Evolutionary conservation across 2,329 filamentous ascomycete species (phyloP).

Genomic region (Sclerotiophoma versabilis): DNA sequence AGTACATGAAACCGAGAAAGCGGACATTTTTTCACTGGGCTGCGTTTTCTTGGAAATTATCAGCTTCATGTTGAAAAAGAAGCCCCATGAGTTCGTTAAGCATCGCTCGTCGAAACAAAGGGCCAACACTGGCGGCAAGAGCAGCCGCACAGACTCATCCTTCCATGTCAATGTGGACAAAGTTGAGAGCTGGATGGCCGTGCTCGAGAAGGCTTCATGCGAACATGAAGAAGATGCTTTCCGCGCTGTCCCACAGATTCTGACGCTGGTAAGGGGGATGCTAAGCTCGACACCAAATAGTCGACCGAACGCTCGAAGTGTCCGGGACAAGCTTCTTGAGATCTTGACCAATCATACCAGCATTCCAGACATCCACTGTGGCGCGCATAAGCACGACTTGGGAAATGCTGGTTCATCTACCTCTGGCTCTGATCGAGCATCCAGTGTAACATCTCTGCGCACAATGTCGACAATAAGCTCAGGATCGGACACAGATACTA

Average conservation of each 20-base stretch:
- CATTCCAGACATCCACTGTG: slow-evolving; percentile 47
- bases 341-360: slow-evolving; percentile 41
- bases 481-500: slow-evolving; percentile 40
- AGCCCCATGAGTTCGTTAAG: slow-evolving; percentile 68
- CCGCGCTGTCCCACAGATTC: slow-evolving; percentile 50
- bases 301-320: slow-evolving; percentile 52
- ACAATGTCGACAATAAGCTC: slow-evolving; percentile 42
- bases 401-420: slow-evolving; percentile 31
- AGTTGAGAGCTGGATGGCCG: slow-evolving; percentile 72
- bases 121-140: slow-evolving; percentile 50
- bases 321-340: slow-evolving; percentile 49
- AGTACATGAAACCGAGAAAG: slow-evolving; percentile 52
- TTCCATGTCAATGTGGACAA: slow-evolving; percentile 76
- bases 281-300: slow-evolving; percentile 50
- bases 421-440: slow-evolving; percentile 39
- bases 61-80: slow-evolving; percentile 72
- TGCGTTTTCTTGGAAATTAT: slow-evolving; percentile 77
- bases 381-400: slow-evolving; percentile 41
- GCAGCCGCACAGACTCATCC: slow-evolving; percentile 70
- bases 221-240: slow-evolving; percentile 48
- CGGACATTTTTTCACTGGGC: slow-evolving; percentile 76
- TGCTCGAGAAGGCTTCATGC: slow-evolving; percentile 65
- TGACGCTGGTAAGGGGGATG: slow-evolving; percentile 53
- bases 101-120: slow-evolving; percentile 73
- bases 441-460: slow-evolving; percentile 36